Conservation (phyloP, 306 rosid genomes). For the Sechiopsis laciniata region DNA sequence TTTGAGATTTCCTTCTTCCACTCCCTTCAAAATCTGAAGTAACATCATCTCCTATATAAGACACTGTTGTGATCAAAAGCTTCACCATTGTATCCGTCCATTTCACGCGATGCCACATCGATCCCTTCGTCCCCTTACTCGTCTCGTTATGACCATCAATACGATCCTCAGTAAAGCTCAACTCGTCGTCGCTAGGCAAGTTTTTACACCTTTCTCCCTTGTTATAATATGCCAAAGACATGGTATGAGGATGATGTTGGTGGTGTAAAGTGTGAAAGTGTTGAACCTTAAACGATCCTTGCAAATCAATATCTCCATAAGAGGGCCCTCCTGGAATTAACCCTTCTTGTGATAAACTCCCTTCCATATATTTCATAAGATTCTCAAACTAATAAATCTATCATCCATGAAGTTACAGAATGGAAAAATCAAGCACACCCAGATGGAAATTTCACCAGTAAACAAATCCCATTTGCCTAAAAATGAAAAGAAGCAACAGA, state of each 20-base stretch:
- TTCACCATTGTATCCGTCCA: constrained; percentile 93
- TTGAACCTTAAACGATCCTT: constrained; percentile 49
- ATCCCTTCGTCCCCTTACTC: constrained; percentile 54
- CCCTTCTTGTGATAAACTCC: constrained; percentile 66
- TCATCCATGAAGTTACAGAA: neutral
- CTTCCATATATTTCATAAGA: constrained; percentile 53
- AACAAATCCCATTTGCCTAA: no score
- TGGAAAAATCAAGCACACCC: constrained; percentile 25
- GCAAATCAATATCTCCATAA: constrained; percentile 65
- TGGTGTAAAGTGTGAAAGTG: constrained; percentile 8
- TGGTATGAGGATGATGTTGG: constrained; percentile 37
- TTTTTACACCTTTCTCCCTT: constrained; percentile 64
- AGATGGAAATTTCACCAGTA: neutral
- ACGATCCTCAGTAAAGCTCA: constrained; percentile 58
- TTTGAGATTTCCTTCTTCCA: constrained; percentile 60
- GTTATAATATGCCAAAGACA: constrained; percentile 45
- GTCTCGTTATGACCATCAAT: constrained; percentile 51
- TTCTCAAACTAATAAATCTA: constrained; percentile 19
- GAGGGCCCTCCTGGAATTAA: constrained; percentile 53
- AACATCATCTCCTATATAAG: constrained; percentile 70
- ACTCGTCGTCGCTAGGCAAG: constrained; percentile 73
- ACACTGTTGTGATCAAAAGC: constrained; percentile 79
- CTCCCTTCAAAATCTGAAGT: constrained; percentile 39
- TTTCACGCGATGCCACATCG: constrained; percentile 77
- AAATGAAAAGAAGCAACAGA: no score